Percentiles rank a stretch among this genome's conserved stretches.
Evolutionary conservation across 1,139 yeast species (phyloP).

Genomic region (Kodamaea suecica): DNA sequence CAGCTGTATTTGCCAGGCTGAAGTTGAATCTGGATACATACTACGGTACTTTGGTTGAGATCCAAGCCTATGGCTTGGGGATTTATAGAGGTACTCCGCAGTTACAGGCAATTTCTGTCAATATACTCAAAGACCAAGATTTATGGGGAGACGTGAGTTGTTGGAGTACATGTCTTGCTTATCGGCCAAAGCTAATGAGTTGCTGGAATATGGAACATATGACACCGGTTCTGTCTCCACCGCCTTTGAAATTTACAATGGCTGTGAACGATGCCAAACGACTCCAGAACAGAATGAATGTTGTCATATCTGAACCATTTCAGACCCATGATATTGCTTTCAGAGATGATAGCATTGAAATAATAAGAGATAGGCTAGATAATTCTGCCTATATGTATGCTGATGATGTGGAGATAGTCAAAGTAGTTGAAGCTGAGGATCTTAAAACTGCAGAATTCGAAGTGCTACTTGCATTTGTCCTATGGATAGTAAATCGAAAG

Average conservation of each 20-base stretch:
- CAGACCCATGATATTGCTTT: background rate
- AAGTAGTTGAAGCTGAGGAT: no score
- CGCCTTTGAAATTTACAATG: no score
- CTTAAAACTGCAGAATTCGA: background rate
- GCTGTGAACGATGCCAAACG: background rate
- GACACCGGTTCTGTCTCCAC: no score
- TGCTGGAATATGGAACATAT: constrained; percentile 1
- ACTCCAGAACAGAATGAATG: background rate
- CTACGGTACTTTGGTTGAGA: constrained; percentile 12
- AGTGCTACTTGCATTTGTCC: constrained; percentile 27
- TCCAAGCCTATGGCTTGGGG: constrained; percentile 8
- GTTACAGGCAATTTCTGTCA: constrained; percentile 5
- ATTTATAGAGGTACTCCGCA: background rate
- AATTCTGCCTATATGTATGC: no score
- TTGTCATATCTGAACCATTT: background rate
- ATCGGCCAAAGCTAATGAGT: background rate
- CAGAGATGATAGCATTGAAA: background rate
- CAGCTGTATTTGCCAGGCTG: constrained; percentile 9
- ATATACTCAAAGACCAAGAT: constrained; percentile 9
- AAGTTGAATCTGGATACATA: constrained; percentile 8
- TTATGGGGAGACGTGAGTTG: constrained; percentile 24
- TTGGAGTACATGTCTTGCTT: constrained; percentile 26
- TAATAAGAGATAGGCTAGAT: no score
- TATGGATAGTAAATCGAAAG: constrained; percentile 25
- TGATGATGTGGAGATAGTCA: no score